Conservation (phyloP, 345 rosid genomes). For the Brassica rapa region DNA sequence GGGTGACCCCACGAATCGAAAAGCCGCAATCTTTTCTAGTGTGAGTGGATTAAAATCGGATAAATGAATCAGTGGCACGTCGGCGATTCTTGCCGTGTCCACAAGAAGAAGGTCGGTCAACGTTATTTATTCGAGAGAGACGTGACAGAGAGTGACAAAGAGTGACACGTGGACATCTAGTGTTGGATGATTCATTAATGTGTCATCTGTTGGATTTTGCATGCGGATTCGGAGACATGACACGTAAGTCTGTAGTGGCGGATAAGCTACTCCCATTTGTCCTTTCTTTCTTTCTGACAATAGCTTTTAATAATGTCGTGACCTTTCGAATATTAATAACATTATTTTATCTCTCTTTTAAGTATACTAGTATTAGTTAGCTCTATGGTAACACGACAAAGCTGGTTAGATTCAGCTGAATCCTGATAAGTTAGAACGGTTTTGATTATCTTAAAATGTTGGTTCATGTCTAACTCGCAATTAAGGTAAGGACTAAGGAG, state of each 20-base stretch:
- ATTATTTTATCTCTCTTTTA: too few relatives aligned
- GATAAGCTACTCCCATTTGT: slow-evolving; percentile 16
- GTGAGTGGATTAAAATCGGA: background rate
- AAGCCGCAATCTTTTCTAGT: too few relatives aligned
- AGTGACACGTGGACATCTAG: background rate
- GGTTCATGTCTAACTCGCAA: background rate
- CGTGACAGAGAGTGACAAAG: slow-evolving; percentile 11
- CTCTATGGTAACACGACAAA: too few relatives aligned
- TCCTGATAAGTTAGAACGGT: background rate
- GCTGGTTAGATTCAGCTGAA: too few relatives aligned
- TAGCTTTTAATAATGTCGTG: background rate
- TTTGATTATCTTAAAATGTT: too few relatives aligned
- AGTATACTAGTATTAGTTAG: too few relatives aligned
- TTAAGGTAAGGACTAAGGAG: background rate
- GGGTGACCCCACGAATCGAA: too few relatives aligned
- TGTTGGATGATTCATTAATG: background rate
- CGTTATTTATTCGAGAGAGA: slow-evolving; percentile 4
- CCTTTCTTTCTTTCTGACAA: slow-evolving; percentile 4
- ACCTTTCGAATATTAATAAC: background rate
- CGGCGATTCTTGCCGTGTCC: slow-evolving; percentile 49
- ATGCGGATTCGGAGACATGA: slow-evolving; percentile 32
- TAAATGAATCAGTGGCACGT: slow-evolving; percentile 8
- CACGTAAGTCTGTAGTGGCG: slow-evolving; percentile 43
- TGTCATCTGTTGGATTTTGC: background rate
- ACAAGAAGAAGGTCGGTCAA: slow-evolving; percentile 24